Base-by-base conservation (phyloP, 495 filamentous ascomycete species). In the Schizothecium vesticola region DNA sequence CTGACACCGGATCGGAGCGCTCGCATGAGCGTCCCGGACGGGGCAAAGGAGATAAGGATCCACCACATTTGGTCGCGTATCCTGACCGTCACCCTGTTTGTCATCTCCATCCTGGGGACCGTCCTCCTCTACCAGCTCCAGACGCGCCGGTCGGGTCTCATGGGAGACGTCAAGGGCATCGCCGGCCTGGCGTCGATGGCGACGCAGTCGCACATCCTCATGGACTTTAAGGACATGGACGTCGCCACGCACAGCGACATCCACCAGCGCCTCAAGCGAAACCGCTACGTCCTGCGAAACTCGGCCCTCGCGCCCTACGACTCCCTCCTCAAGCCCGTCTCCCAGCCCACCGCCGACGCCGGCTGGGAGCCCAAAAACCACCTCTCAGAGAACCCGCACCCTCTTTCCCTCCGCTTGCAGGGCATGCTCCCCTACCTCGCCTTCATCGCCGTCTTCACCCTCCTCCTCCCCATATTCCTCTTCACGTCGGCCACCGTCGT, bases 181-280 rank as follows among this genome's bases (percentile, higher is more conserved):
- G 89, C 90, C 7, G 90, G 90, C 24, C 82, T 92, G 12, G 90
- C 90, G 19, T 84, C 89, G 28, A 91, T 92, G 89, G 89, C 90
- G 2, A 89, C 86, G 24, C 85, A 84, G 66, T 84, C 83, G 64
- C 90, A 92, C 71, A 91, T 92, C 76, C 80, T 92, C 67, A 87
- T 85, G 76, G 90, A 92, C 72, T 92, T 92, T 70, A 87, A 87
- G 69, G 87, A 88, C 69, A 83, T 91, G 75, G 90, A 92, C 73
- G 84, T 85, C 0, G 89, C 87, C 9, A 83, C 78, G 2, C 86
- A 87, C n/a, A 75, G 85, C 55, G 80, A 85, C 60, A 92, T 92
- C 65, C 90, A 91, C 74, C 78, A 87, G 66, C 83, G 81, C 68
- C 82, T 92, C 21, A 86, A 85, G 59, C 73, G 86, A 60, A 84